Percentiles rank a stretch among this genome's conserved stretches.
Evolutionary conservation across 2,329 filamentous ascomycete genomes (phyloP).

Genomic region (Aspergillus pseudonomiae): DNA sequence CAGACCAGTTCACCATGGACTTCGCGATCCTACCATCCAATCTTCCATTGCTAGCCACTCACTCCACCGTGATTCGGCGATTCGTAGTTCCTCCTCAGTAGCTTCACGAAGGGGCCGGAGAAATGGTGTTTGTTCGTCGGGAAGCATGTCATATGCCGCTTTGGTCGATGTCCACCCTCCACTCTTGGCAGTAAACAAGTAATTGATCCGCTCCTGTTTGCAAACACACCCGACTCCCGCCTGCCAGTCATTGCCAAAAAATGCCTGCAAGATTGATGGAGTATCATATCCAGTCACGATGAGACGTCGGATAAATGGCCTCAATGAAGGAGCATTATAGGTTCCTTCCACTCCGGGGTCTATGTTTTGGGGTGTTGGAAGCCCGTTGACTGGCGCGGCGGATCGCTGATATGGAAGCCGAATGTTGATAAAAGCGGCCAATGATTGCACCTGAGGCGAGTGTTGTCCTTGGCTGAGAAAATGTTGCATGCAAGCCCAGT

Average conservation of each 20-base stretch:
- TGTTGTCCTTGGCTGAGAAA: slow-evolving; percentile 90
- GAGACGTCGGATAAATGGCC: slow-evolving; percentile 88
- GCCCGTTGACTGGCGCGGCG: slow-evolving; percentile 43
- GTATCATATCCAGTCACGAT: slow-evolving; percentile 91
- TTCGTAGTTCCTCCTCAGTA: slow-evolving; percentile 76
- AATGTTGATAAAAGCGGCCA: slow-evolving; percentile 91
- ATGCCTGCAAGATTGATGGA: slow-evolving; percentile 79
- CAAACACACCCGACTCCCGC: slow-evolving; percentile 79
- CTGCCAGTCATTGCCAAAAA: slow-evolving; percentile 88
- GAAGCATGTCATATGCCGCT: slow-evolving; percentile 81
- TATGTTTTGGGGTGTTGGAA: slow-evolving; percentile 34
- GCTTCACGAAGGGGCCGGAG: slow-evolving; percentile 76
- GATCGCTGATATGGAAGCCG: slow-evolving; percentile 78
- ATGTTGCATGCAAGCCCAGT: slow-evolving; percentile 81
- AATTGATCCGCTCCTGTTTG: slow-evolving; percentile 88
- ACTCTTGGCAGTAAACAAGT: slow-evolving; percentile 92
- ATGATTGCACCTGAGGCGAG: slow-evolving; percentile 74
- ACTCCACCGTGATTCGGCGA: slow-evolving; percentile 84
- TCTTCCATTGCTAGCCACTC: slow-evolving; percentile 97
- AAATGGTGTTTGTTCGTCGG: slow-evolving; percentile 83
- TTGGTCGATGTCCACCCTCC: slow-evolving; percentile 88
- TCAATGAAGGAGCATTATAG: slow-evolving; percentile 55
- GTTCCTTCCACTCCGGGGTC: slow-evolving; percentile 13
- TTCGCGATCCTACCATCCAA: slow-evolving; percentile 87
- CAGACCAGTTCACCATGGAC: slow-evolving; percentile 34